Evolutionary conservation across 768 basidiomycete genomes (phyloP), one percentile per base, ranked within the genome.

Genomic region (Rhizopogon vulgaris): DNA sequence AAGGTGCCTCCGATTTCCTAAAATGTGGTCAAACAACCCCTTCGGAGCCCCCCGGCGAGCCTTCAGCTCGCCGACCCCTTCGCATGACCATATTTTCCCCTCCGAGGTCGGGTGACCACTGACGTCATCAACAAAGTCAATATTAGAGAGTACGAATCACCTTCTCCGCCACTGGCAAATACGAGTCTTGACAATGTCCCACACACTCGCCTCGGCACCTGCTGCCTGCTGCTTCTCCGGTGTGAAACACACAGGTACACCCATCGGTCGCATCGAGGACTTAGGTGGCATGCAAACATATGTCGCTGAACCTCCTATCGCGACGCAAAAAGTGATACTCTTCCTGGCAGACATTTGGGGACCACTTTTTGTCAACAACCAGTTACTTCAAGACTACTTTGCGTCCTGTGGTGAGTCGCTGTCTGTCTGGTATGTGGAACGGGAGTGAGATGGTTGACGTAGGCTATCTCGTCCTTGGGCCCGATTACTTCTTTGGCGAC

Each of bases 401-500:
- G 82, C 84, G 1, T 68, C 76, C 3, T 68, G 74, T n/a, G 84
- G 84, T 84, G 37, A 2, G 68, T 60, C 32, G 9, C n/a, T 18
- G 24, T 30, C 6, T n/a, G 17, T 10, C 6, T 6, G 5, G 11
- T n/a, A 43, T 45, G 40, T 17, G 15, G 12, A 14, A 15, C 2
- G 38, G n/a, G n/a, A 18, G 22, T n/a, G 6, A 25, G 36, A 28
- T 11, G 18, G 2, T 25, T 24, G 5, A 37, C 24, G 18, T 40
- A 84, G 83, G 82, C 0, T 84, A 77, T 61, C 58, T 73, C 47
- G 79, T 84, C 0, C 60, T 84, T 6, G 82, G 79, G 1, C 70
- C 78, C 6, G 83, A 85, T 57, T 84, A 82, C 57, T 80, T 84
- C 64, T 73, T 80, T 52, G 81, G 82, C 6, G 71, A 75, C 41